A percentile compares a stretch with the other conserved stretches of the same genome.
phyloP scores from a whole-genome alignment of 345 rosid species.

The Viola odorata region DNA sequence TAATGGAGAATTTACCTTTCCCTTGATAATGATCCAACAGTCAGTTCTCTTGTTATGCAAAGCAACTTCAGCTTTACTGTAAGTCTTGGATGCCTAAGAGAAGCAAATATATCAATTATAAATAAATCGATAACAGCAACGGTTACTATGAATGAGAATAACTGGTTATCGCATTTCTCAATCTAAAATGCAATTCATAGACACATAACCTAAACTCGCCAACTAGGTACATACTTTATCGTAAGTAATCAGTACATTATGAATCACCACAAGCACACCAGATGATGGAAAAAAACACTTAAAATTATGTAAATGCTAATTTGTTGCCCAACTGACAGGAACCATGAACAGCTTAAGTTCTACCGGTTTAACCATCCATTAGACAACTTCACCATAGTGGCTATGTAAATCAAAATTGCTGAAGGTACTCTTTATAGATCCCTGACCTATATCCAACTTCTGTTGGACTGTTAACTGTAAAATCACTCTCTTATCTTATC shows the following conservation, averaged over 20 bases:
- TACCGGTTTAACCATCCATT: neutral
- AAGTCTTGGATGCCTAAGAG: conserved; percentile 12
- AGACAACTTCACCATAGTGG: neutral
- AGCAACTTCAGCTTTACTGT: conserved; percentile 46
- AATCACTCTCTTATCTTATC: too few relatives aligned
- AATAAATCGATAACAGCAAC: neutral
- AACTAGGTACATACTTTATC: neutral
- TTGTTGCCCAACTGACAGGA: neutral
- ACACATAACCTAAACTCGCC: neutral
- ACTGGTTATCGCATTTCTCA: neutral
- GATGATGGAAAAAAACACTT: neutral
- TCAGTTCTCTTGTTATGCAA: conserved; percentile 69
- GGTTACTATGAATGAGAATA: neutral
- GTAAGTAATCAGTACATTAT: too few relatives aligned
- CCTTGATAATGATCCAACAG: conserved; percentile 87
- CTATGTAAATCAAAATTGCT: neutral
- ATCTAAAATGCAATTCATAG: neutral
- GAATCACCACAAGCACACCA: too few relatives aligned
- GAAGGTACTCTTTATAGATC: neutral
- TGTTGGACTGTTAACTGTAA: too few relatives aligned
- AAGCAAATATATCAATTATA: neutral
- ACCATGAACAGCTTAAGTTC: neutral
- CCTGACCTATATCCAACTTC: too few relatives aligned
- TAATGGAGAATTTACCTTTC: conserved; percentile 38
- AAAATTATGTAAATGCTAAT: neutral